Evolutionary conservation across 2,329 filamentous ascomycete genomes (phyloP), one percentile per base, ranked within the genome.

Genomic region (Xylariaceae sp.): DNA sequence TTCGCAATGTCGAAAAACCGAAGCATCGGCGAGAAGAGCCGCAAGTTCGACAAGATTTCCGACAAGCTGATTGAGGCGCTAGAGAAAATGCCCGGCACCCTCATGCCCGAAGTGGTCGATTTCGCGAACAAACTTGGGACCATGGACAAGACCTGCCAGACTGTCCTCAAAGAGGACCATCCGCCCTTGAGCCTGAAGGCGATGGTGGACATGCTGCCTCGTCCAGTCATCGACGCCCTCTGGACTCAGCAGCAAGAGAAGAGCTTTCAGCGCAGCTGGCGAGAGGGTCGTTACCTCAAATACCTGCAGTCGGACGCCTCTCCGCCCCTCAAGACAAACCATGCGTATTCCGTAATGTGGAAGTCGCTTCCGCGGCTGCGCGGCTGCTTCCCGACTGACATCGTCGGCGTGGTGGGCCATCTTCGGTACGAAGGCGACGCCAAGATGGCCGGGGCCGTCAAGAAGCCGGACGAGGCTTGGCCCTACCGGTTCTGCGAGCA

Each of bases 321-420:
- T 11, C 21, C 7, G 21, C 21, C 21, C 11, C 16, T 23, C 13
- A 21, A n/a, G 6, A 3, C 2, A 13, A 30, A 36, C 15, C 8
- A 29, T n/a, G 17, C 15, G 13, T 31, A 31, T 15, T 32, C 13
- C 28, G 15, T 46, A 28, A 62, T 41, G 31, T 43, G 37, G 40
- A 43, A 37, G 21, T 37, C 19, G 13, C 26, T 42, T 13, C 34
- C 36, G 14, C 38, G 37, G 12, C 4, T 44, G 3, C 30, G 38
- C n/a, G 18, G 33, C 11, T 35, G 38, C 23, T 44, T 45, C 31
- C 45, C 42, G 1, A 45, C 30, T 1, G 39, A 45, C 14, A 36
- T 45, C 6, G 27, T 48, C 5, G 42, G 41, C 1, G 13, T 32
- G 14, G 34, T 24, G 19, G n/a, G 23, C 11, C 33, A 43, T 14